These are phyloP conservation scores for Mrakia frigida DNA, from an alignment of 768 basidiomycete genomes.

Conservation along the genomic window DNA sequence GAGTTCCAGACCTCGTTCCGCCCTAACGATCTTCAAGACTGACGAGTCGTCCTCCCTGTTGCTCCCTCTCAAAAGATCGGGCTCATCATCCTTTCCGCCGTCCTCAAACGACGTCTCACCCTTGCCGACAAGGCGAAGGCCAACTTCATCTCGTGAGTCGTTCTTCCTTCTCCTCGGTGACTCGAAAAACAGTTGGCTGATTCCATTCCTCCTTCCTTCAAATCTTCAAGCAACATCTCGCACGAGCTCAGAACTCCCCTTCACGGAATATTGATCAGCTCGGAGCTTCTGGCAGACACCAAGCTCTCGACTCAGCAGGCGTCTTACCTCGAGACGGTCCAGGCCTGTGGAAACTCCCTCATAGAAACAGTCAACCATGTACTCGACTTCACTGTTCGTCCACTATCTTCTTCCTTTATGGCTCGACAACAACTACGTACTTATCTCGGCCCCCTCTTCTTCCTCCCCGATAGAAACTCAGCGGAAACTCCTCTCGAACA, in stretches of 20 bases:
- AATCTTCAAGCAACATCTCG: slow-evolving; percentile 65
- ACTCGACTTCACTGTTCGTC: slow-evolving; percentile 67
- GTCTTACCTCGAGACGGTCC: slow-evolving; percentile 86
- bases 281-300: slow-evolving; percentile 68
- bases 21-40: too few species aligned
- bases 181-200: too few species aligned
- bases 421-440: too few species aligned
- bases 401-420: too few species aligned
- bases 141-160: slow-evolving; percentile 53
- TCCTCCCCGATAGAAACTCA: slow-evolving; percentile 60
- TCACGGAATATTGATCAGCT: slow-evolving; percentile 55
- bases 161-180: too few species aligned
- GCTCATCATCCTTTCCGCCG: slow-evolving; percentile 88
- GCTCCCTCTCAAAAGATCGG: too few species aligned
- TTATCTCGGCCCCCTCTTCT: too few species aligned
- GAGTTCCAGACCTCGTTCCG: too few species aligned
- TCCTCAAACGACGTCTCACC: slow-evolving; percentile 85
- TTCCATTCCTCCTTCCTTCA: too few species aligned
- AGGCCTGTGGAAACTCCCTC: slow-evolving; percentile 89
- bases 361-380: slow-evolving; percentile 97
- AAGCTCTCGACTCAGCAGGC: slow-evolving; percentile 70
- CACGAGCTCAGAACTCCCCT: slow-evolving; percentile 75
- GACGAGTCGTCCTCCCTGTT: too few species aligned
- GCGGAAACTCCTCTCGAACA: slow-evolving; percentile 56
- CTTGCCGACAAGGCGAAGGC: slow-evolving; percentile 67